A percentile compares a stretch with the other conserved stretches of the same genome.
Conservation (phyloP, 2,329 filamentous ascomycete species). For the Hypoxylon sp. region DNA sequence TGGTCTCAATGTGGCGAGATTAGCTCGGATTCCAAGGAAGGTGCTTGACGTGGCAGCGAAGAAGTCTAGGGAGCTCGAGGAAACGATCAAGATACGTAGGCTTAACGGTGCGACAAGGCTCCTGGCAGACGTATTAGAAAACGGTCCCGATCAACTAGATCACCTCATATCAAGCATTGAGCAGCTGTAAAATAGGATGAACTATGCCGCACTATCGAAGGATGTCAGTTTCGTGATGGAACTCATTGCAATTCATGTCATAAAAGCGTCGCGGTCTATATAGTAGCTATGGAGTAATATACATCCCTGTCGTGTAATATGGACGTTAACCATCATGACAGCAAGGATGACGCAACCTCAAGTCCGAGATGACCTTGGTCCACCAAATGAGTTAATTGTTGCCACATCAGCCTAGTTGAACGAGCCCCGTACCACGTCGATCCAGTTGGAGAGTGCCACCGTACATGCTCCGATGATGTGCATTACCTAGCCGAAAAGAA, state of each 20-base stretch:
- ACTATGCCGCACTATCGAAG: conserved; percentile 30
- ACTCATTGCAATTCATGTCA: conserved; percentile 25
- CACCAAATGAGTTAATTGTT: neutral
- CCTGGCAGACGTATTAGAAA: conserved; percentile 60
- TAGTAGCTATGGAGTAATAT: conserved; percentile 35
- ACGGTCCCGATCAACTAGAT: conserved; percentile 62
- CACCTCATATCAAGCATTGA: conserved; percentile 70
- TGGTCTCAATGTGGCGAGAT: conserved; percentile 89
- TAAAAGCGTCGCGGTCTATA: conserved; percentile 22
- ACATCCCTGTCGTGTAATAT: conserved; percentile 22
- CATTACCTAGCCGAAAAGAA: neutral
- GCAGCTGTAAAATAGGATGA: conserved; percentile 63
- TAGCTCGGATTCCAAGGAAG: conserved; percentile 83
- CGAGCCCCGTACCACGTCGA: neutral
- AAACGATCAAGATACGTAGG: conserved; percentile 74
- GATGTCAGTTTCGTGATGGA: conserved; percentile 3
- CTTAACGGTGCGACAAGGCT: conserved; percentile 66
- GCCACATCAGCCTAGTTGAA: neutral
- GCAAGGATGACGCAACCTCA: conserved; percentile 21
- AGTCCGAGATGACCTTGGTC: conserved; percentile 6
- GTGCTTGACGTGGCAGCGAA: conserved; percentile 84
- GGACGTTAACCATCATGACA: conserved; percentile 23
- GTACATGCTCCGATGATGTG: neutral
- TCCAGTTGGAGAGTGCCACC: neutral
- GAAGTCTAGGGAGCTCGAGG: conserved; percentile 86